Conservation (phyloP, 345 rosid species). For the Conringia planisiliqua region DNA sequence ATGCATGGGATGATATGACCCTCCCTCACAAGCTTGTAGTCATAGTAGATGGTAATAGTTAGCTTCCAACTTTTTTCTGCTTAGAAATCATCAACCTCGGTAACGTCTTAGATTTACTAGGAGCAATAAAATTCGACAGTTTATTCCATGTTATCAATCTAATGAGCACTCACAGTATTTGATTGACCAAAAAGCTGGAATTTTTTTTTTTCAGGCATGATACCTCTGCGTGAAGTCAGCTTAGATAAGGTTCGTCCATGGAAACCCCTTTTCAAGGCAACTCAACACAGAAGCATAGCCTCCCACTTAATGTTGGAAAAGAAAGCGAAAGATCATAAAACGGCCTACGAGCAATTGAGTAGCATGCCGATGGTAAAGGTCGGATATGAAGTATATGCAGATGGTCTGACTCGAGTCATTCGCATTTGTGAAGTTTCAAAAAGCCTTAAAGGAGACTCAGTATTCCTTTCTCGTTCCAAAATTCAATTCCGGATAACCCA, state of each 20-base stretch:
- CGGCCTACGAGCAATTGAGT: conserved; percentile 35
- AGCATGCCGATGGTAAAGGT: conserved; percentile 50
- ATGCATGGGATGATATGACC: conserved; percentile 91
- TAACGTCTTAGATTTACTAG: conserved; percentile 2
- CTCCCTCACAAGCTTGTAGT: conserved; percentile 84
- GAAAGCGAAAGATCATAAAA: conserved; percentile 42
- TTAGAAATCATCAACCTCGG: background rate
- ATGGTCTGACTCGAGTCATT: conserved; percentile 80
- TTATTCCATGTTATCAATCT: background rate
- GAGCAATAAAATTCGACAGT: background rate
- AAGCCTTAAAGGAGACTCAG: conserved; percentile 41
- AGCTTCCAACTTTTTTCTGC: conserved; percentile 3
- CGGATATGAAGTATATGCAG: conserved; percentile 93
- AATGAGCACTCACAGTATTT: conserved; percentile 9
- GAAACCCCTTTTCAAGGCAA: conserved; percentile 72
- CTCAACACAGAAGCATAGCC: conserved; percentile 49
- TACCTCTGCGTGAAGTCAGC: conserved; percentile 70
- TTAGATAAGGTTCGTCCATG: conserved; percentile 91
- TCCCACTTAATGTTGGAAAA: conserved; percentile 48
- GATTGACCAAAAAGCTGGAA: conserved; percentile 13
- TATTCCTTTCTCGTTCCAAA: conserved; percentile 49
- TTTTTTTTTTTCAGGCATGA: conserved; percentile 50
- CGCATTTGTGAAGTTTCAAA: conserved; percentile 67
- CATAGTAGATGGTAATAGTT: conserved; percentile 58
- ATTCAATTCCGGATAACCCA: conserved; percentile 61